Evolutionary conservation across 1,284 basidiomycete species (phyloP).

Genomic region (Porphyrellus sp.): DNA sequence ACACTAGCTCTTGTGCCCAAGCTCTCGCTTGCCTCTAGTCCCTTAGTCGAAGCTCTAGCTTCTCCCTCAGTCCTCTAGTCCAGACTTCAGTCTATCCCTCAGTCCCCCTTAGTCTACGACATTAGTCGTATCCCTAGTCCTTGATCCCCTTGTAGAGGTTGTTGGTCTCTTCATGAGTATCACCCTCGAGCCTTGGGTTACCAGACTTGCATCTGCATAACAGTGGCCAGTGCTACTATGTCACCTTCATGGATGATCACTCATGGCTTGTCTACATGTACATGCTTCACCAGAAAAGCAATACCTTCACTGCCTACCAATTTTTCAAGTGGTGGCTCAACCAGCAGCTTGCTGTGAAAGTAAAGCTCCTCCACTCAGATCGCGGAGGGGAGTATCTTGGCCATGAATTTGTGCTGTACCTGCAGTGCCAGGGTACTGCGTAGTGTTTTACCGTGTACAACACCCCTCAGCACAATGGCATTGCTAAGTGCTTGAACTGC

Average conservation of each 20-base stretch:
- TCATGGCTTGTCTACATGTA: neutral
- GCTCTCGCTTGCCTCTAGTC: no score
- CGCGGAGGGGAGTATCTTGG: neutral
- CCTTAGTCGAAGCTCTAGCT: no score
- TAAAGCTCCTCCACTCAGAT: neutral
- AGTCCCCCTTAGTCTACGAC: no score
- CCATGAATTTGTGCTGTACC: neutral
- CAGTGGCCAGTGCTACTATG: conserved; percentile 3
- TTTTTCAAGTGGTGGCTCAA: neutral
- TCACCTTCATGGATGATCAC: conserved; percentile 3
- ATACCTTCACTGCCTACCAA: neutral
- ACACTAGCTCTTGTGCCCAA: no score
- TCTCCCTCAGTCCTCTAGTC: no score
- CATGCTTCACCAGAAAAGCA: neutral
- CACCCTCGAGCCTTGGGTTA: no score
- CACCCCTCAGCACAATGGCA: neutral
- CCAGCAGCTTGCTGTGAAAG: neutral
- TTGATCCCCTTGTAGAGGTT: no score
- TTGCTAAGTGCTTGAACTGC: neutral
- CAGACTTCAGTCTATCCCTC: no score
- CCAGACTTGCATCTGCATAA: no score
- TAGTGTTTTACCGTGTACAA: neutral
- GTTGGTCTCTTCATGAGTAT: no score
- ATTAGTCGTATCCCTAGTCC: no score
- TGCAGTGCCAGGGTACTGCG: neutral